Evolutionary conservation across 345 rosid species (phyloP).

Genomic region (Citrus glauca): DNA sequence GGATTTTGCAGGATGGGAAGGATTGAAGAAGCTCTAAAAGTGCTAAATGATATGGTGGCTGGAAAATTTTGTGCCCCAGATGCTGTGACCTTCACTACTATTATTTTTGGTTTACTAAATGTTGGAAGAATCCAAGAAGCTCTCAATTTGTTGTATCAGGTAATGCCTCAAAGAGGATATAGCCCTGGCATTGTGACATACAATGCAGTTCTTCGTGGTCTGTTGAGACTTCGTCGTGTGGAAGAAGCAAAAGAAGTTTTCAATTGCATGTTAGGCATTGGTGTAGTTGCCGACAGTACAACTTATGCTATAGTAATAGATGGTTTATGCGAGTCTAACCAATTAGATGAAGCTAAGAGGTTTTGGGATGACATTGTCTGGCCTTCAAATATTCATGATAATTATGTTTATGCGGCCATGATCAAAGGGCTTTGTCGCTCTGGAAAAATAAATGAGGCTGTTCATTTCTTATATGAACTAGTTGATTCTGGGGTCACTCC

Average conservation of each 20-base stretch:
- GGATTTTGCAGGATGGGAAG: conserved; percentile 80
- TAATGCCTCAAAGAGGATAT: conserved; percentile 48
- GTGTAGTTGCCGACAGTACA: conserved; percentile 42
- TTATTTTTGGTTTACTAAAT: conserved; percentile 54
- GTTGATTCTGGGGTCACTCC: conserved; percentile 69
- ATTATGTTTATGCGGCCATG: conserved; percentile 69
- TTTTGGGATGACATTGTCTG: conserved; percentile 80
- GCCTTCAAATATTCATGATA: conserved; percentile 75
- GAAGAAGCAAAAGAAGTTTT: conserved; percentile 53
- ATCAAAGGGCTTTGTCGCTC: conserved; percentile 67
- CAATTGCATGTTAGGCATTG: conserved; percentile 42
- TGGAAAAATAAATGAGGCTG: conserved; percentile 54
- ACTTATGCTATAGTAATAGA: conserved; percentile 57
- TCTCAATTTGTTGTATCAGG: conserved; percentile 40
- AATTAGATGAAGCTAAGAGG: conserved; percentile 57
- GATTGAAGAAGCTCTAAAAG: conserved; percentile 64
- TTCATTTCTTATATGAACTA: conserved; percentile 73
- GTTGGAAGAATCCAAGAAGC: conserved; percentile 61
- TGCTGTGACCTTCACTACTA: conserved; percentile 66
- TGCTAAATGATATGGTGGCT: conserved; percentile 64
- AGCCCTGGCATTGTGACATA: conserved; percentile 63
- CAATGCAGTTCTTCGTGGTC: conserved; percentile 63
- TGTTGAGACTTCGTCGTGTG: conserved; percentile 44
- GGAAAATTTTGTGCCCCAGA: conserved; percentile 79
- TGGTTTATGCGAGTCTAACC: conserved; percentile 48